Conservation (phyloP, 306 rosid species). For the Dalbergia cochinchinensis region DNA sequence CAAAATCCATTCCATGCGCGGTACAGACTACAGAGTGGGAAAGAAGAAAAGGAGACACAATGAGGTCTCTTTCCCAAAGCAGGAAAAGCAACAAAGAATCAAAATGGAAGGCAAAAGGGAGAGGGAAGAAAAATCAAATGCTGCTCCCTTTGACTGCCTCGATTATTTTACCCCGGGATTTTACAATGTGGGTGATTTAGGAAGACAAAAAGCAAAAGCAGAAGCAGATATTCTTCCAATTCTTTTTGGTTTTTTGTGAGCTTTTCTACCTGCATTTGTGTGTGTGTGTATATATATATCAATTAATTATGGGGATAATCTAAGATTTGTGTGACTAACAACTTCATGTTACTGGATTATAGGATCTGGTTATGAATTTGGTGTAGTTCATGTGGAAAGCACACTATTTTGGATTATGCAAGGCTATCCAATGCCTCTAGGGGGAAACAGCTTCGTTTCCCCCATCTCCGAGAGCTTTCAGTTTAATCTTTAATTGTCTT, state of each 20-base stretch:
- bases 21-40: constrained; percentile 26
- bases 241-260: constrained; percentile 46
- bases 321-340: neutral
- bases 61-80: constrained; percentile 61
- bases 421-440: neutral
- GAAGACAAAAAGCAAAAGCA: constrained; percentile 74
- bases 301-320: neutral
- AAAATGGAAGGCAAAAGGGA: constrained; percentile 37
- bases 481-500: neutral
- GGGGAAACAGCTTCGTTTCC: too few species aligned
- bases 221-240: constrained; percentile 65
- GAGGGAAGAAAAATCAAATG: constrained; percentile 23
- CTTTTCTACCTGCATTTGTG: neutral
- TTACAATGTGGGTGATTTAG: constrained; percentile 47
- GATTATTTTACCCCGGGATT: constrained; percentile 48
- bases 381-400: constrained; percentile 18
- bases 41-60: constrained; percentile 38
- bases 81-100: constrained; percentile 55
- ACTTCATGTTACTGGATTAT: neutral
- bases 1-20: constrained; percentile 44
- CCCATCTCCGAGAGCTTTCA: neutral
- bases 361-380: neutral
- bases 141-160: constrained; percentile 82
- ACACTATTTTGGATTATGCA: neutral
- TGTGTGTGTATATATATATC: neutral